Conservation (phyloP, 2,329 filamentous ascomycete genomes). For the Paecilomyces formosus region DNA sequence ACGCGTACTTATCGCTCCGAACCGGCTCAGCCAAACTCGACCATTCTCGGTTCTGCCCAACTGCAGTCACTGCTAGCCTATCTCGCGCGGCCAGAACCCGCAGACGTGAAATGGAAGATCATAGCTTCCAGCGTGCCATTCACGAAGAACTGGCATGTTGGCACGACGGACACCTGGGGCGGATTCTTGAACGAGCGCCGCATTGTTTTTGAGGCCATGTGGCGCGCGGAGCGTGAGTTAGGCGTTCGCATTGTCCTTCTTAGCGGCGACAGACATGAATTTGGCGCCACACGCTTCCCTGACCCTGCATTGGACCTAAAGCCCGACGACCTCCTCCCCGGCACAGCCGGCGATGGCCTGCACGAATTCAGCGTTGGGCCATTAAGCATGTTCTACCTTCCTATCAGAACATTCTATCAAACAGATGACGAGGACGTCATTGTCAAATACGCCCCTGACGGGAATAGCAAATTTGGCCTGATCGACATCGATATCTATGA, state of each 20-base stretch:
- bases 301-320: constrained; percentile 28
- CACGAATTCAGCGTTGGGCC: constrained; percentile 92
- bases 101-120: constrained; percentile 86
- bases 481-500: constrained; percentile 67
- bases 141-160: constrained; percentile 94
- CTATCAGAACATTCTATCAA: constrained; percentile 74
- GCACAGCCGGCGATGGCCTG: constrained; percentile 37
- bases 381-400: constrained; percentile 88
- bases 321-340: constrained; percentile 10
- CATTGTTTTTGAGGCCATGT: constrained; percentile 80
- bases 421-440: constrained; percentile 73
- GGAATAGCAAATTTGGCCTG: constrained; percentile 81
- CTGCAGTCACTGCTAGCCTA: constrained; percentile 72
- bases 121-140: constrained; percentile 86
- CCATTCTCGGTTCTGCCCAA: constrained; percentile 79
- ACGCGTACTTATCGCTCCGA: constrained; percentile 74
- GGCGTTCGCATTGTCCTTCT: constrained; percentile 75
- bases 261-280: constrained; percentile 93
- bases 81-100: constrained; percentile 63
- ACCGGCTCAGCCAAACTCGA: constrained; percentile 52
- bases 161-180: constrained; percentile 85
- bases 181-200: constrained; percentile 78
- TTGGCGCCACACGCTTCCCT: constrained; percentile 74
- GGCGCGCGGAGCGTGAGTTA: constrained; percentile 65
- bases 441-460: constrained; percentile 74